Base-by-base conservation (phyloP, 331 rosid genomes). In the Acacia concinna region DNA sequence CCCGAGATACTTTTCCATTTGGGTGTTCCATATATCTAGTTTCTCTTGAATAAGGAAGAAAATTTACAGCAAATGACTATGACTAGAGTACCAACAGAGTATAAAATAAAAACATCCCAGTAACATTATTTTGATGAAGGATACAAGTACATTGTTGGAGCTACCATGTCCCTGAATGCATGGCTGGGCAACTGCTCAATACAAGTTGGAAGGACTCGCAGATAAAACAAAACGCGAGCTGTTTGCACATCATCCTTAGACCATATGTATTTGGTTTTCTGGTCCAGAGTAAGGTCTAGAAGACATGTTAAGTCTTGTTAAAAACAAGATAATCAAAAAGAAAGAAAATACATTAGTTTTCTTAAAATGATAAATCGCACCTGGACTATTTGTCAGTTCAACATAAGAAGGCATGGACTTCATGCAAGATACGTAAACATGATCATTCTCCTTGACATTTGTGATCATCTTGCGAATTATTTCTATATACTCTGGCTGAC, bases 141-240 rank as follows among this genome's bases (percentile, higher is more conserved):
- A 95, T 95, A 95, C 97, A 95, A 84, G 89, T 92, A 95, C 97
- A 89, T 87, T 69, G 89, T 89, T 49, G 99, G 88, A 66, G 88
- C 96, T 23, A 90, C 87, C 70, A 79, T 77, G 81, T 86, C 83
- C 54, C 87, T 80, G 73, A 92, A 90, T 43, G 86, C 84, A 78
- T 52, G 81, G 79, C 87, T 82, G 21, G 97, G 96, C 86, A 95
- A 74, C 54, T 73, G 82, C 77, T 88, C 97, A 21, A 88, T 75
- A 84, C 88, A 95, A 80, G 97, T 92, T 78, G 97, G 94, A 81
- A 91, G 84, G 75, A 94, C 91, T 78, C 98, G 92, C 28, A 92
- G 78, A 83, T 84, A 91, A 87, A 92, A 92, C 82, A 95, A 84
- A 82, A 92, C 62, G 4, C 93, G 96, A n/a, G 97, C 92, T 67